Evolutionary conservation across 2,329 filamentous ascomycete species (phyloP).

Genomic region (Chaetomium sp.): DNA sequence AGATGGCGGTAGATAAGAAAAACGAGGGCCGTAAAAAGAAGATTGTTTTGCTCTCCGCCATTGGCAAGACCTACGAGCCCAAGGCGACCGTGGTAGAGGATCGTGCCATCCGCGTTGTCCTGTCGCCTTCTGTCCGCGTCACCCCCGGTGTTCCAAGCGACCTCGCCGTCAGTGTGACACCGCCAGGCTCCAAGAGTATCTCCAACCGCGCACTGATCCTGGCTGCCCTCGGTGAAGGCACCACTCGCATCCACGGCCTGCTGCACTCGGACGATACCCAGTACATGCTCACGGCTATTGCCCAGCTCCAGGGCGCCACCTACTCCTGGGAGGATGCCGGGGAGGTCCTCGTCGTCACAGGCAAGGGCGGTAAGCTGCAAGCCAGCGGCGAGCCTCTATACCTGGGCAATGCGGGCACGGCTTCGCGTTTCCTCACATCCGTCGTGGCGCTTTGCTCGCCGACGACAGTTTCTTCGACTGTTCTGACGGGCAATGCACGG

Average conservation of each 20-base stretch:
- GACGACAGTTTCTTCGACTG: conserved; percentile 57
- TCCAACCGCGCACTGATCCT: conserved; percentile 94
- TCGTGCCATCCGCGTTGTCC: conserved; percentile 69
- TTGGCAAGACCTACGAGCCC: conserved; percentile 80
- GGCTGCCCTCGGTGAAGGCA: conserved; percentile 79
- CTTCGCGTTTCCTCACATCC: conserved; percentile 89
- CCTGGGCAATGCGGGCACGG: conserved; percentile 92
- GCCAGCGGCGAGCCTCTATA: conserved; percentile 76
- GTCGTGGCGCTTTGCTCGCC: conserved; percentile 78
- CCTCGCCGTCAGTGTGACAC: conserved; percentile 68
- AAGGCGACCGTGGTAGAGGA: conserved; percentile 88
- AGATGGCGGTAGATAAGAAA: conserved; percentile 99
- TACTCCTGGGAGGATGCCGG: conserved; percentile 94
- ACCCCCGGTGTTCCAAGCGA: conserved; percentile 61
- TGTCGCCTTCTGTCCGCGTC: conserved; percentile 73
- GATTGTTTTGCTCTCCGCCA: conserved; percentile 83
- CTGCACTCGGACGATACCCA: conserved; percentile 96
- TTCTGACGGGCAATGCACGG: conserved; percentile 86
- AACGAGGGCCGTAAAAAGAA: conserved; percentile 95
- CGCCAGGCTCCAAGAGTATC: conserved; percentile 94
- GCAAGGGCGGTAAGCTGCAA: conserved; percentile 78
- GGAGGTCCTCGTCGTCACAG: conserved; percentile 81
- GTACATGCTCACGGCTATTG: conserved; percentile 92
- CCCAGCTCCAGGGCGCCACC: conserved; percentile 73
- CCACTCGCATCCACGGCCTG: conserved; percentile 83